phyloP scores from a whole-genome alignment of 441 rosid genomes.

The Gossypium armourianum region DNA sequence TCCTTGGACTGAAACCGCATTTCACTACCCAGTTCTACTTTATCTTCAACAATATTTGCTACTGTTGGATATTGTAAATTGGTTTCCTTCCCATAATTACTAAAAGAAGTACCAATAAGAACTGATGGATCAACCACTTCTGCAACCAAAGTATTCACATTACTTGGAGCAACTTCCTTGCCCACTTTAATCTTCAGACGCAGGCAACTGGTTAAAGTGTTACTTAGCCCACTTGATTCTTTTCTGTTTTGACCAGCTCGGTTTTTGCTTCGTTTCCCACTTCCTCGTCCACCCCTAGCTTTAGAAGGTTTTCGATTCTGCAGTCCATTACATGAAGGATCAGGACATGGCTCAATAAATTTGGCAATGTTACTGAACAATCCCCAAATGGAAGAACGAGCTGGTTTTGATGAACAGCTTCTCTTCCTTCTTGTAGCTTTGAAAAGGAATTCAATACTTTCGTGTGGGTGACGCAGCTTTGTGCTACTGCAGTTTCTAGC shows the following conservation, averaged over 20 bases:
- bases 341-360: slow-evolving; percentile 32
- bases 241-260: slow-evolving; percentile 24
- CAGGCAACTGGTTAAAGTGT: slow-evolving; percentile 38
- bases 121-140: slow-evolving; percentile 31
- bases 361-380: slow-evolving; percentile 39
- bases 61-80: slow-evolving; percentile 27
- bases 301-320: slow-evolving; percentile 29
- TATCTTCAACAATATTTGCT: slow-evolving; percentile 24
- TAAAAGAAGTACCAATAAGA: slow-evolving; percentile 23
- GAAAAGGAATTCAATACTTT: slow-evolving; percentile 27
- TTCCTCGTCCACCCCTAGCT: slow-evolving; percentile 28
- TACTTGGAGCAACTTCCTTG: slow-evolving; percentile 37
- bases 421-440: slow-evolving; percentile 55
- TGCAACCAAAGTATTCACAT: slow-evolving; percentile 29
- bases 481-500: slow-evolving; percentile 33
- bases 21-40: slow-evolving; percentile 24
- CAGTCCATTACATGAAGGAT: slow-evolving; percentile 28
- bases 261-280: slow-evolving; percentile 29
- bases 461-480: slow-evolving; percentile 28
- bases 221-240: slow-evolving; percentile 27
- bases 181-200: slow-evolving; percentile 78
- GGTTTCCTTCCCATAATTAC: slow-evolving; percentile 22
- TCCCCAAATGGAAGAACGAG: slow-evolving; percentile 71
- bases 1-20: slow-evolving; percentile 22
- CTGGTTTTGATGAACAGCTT: slow-evolving; percentile 47